A percentile compares a stretch with the other conserved stretches of the same genome.
phyloP scores from a whole-genome alignment of 306 rosid genomes.

The apple (Malus domestica) region DNA sequence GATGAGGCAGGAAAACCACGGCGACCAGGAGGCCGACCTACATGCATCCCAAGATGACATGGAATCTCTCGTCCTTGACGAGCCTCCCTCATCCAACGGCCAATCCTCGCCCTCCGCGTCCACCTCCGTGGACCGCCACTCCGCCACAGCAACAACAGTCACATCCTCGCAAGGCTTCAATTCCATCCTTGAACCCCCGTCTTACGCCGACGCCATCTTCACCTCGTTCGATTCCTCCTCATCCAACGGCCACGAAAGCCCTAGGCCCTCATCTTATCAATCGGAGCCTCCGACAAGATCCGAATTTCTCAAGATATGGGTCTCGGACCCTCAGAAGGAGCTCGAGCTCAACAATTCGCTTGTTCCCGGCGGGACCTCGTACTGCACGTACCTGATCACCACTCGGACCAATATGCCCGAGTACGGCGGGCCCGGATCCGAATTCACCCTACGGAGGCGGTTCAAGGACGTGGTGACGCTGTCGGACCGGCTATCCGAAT shows the following conservation, averaged over 20 bases:
- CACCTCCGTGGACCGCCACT: background rate
- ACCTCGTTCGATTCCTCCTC: constrained; percentile 34
- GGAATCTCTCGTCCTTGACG: background rate
- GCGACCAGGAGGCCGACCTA: background rate
- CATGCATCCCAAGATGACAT: background rate
- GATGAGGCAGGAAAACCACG: background rate
- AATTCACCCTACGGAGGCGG: constrained; percentile 37
- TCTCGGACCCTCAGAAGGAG: constrained; percentile 35
- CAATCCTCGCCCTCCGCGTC: background rate
- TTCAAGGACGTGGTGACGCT: constrained; percentile 46
- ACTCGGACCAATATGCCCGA: constrained; percentile 30
- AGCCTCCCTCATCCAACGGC: background rate
- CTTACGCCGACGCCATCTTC: constrained; percentile 35
- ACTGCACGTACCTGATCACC: constrained; percentile 33
- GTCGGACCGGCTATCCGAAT: constrained; percentile 33
- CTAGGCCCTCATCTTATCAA: constrained; percentile 5
- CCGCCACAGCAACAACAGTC: background rate
- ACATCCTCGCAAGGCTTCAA: background rate
- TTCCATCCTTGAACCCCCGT: constrained; percentile 36
- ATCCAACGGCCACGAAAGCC: constrained; percentile 27
- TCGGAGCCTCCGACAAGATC: constrained; percentile 11
- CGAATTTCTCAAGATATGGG: constrained; percentile 19
- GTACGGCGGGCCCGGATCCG: constrained; percentile 36
- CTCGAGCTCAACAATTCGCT: constrained; percentile 28
- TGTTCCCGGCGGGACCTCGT: constrained; percentile 32